These are phyloP conservation scores for Afroboletus lepidellus DNA, from an alignment of 1,284 basidiomycete genomes.

Conservation along the genomic window DNA sequence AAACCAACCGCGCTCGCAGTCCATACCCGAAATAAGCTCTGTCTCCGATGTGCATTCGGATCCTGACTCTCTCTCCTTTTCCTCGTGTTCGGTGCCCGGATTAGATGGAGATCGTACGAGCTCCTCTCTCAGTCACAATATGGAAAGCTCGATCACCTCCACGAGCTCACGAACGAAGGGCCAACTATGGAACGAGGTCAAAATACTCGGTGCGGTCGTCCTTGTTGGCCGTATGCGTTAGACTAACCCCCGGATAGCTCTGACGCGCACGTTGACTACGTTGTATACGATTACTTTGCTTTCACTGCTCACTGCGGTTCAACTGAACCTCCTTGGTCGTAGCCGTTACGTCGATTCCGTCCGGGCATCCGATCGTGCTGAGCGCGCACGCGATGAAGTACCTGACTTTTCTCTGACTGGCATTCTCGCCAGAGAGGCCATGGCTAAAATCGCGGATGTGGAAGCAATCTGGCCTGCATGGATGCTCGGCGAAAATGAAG, in stretches of 20 bases:
- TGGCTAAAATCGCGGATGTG: slow-evolving; percentile 25
- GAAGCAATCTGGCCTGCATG: slow-evolving; percentile 30
- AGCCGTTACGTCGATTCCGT: slow-evolving; percentile 77
- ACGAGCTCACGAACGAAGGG: slow-evolving; percentile 49
- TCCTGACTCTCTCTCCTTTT: slow-evolving; percentile 43
- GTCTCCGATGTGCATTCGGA: slow-evolving; percentile 55
- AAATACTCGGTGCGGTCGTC: slow-evolving; percentile 63
- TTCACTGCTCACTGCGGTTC: slow-evolving; percentile 77
- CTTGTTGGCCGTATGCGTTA: not conserved
- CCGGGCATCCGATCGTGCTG: slow-evolving; percentile 59
- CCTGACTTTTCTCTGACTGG: slow-evolving; percentile 27
- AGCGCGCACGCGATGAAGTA: slow-evolving; percentile 47
- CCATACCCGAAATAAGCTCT: slow-evolving; percentile 39
- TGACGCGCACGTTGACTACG: slow-evolving; percentile 83
- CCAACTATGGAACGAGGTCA: slow-evolving; percentile 82
- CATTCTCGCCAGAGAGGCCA: slow-evolving; percentile 26
- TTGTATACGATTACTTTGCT: slow-evolving; percentile 82
- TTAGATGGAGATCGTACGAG: slow-evolving; percentile 32
- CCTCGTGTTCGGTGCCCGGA: slow-evolving; percentile 26
- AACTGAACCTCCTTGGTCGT: slow-evolving; percentile 83
- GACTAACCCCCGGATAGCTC: slow-evolving; percentile 46
- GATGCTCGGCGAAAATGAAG: slow-evolving; percentile 15
- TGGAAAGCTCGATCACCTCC: slow-evolving; percentile 14
- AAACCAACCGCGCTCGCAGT: slow-evolving; percentile 32
- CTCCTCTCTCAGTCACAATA: slow-evolving; percentile 34